Base-by-base conservation (phyloP, 2,329 filamentous ascomycete species). In the Torrubiellomyces zombiae region DNA sequence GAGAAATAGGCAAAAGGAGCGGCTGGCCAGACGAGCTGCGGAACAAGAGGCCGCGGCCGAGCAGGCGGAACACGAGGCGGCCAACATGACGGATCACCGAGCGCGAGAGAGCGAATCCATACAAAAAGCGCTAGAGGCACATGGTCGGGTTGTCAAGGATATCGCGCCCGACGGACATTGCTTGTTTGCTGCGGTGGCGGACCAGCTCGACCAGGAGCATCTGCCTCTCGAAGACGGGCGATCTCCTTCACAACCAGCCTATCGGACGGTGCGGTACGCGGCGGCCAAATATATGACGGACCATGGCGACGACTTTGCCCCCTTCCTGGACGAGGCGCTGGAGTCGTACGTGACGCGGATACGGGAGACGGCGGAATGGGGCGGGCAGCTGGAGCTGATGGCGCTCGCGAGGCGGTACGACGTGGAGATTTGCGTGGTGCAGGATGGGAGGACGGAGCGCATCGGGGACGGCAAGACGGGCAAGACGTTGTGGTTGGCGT, bases 131-230 rank as follows among this genome's bases (percentile, higher is more conserved):
- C 76, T 94, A 45, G 53, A 58, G 27, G 55, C 60, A 21, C 55
- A 75, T 29, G 60, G 60, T 1, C 61, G 95, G 10, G 58, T 56
- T 12, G 80, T 94, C 55, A 67, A 78, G 38, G 72, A 81, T 30
- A 83, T 98, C 29, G 67, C 67, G 19, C 82, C 89, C 0, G 86
- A 98, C 50, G 89, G 89, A 0, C 89, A 98, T 53, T 98, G 89
- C 45, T 58, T 98, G 10, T 98, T 95, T 53, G 78, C 82, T 10
- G 83, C 89, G 0, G 31, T 30, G 17, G 31, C 31, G 22, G 31
- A 32, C 16, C 31, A 32, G 17, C 28, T 32, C 5, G 14, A 18
- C 4, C 23, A 20, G 10, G 20, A 18, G 1, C 25, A 12, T 7
- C 19, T 32, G 6, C 18, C 31, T 14, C 21, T 26, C 9, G 28